Evolutionary conservation across 129 eudicot genomes (phyloP), one percentile per base, ranked within the genome.

Genomic region (Flaveria bidentis): DNA sequence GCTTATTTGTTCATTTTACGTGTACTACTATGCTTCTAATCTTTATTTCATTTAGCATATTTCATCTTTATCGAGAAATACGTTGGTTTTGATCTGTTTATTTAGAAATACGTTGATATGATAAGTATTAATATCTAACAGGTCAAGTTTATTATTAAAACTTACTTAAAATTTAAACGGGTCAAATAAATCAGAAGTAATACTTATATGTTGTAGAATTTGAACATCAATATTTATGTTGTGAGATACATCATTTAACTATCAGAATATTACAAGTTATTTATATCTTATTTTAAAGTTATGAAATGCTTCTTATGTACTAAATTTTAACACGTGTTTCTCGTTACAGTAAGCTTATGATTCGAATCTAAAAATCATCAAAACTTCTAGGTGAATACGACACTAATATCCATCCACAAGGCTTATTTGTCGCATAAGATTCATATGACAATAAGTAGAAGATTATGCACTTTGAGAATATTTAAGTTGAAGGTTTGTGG

Each of bases 401-500:
- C 74, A 39, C 25, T 53, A 67, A 33, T 1, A 53, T 33, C 7
- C 39, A 39, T 69, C 69, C 51, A 18, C 51, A 69, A 28, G 63
- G 47, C 41, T 12, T 69, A 57, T 56, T 56, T 66, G 71, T 61
- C 10, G 65, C 23, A 9, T 51, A 76, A 67, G 56, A 62, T 44
- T 74, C 61, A 75, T 33, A 25, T 68, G 81, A 77, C 57, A 68
- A 60, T 60, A 28, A 78, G 63, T 45, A 72, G 83, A 39, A 62
- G 42, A 63, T 72, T 80, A 72, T n/a, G 67, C 73, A 79, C 77
- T 71, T 50, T n/a, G 17, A 23, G 70, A 69, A 58, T 60, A 46
- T 15, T 60, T 49, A 64, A 17, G 56, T 47, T 49, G 76, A 41
- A 36, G 68, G 56, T 66, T 65, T 80, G 79, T 80, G 83, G 83